phyloP scores from a whole-genome alignment of 1,139 yeast genomes.

The Maudiozyma humilis region DNA sequence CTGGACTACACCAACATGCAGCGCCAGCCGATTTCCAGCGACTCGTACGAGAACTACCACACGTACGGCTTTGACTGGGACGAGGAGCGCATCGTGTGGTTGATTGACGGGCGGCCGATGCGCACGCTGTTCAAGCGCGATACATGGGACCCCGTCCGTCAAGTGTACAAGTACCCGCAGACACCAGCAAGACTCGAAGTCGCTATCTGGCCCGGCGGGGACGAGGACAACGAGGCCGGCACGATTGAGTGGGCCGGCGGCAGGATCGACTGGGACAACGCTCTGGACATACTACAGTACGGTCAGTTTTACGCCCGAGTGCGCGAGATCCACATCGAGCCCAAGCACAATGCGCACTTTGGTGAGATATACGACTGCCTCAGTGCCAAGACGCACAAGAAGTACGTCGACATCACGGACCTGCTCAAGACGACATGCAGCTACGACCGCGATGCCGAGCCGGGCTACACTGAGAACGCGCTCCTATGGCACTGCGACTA shows the following conservation, averaged over 20 bases:
- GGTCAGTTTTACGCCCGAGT: slow-evolving; percentile 27
- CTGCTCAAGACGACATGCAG: slow-evolving; percentile 2
- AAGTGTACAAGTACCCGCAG: slow-evolving; percentile 58
- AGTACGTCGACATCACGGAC: slow-evolving; percentile 4
- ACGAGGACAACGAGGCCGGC: slow-evolving; percentile 53
- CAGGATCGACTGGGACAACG: slow-evolving; percentile 56
- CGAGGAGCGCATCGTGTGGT: slow-evolving; percentile 65
- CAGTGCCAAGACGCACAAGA: not conserved
- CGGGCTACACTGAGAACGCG: slow-evolving; percentile 10
- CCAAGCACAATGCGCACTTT: slow-evolving; percentile 18
- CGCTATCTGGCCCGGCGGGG: slow-evolving; percentile 93
- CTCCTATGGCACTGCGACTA: slow-evolving; percentile 13
- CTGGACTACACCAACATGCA: slow-evolving; percentile 54
- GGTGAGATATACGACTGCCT: slow-evolving; percentile 9
- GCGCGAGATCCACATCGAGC: slow-evolving; percentile 17
- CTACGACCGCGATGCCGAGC: slow-evolving; percentile 9
- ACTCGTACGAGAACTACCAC: slow-evolving; percentile 63
- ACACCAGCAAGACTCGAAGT: slow-evolving; percentile 83
- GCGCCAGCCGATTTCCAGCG: slow-evolving; percentile 32
- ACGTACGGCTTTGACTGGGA: slow-evolving; percentile 78
- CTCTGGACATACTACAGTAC: slow-evolving; percentile 26
- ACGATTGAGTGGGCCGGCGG: slow-evolving; percentile 96
- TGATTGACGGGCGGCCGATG: slow-evolving; percentile 55
- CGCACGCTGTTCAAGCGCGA: slow-evolving; percentile 61
- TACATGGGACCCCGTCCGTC: slow-evolving; percentile 40